Evolutionary conservation across 495 filamentous ascomycete species (phyloP), one percentile per base, ranked within the genome.

Genomic region (Aspergillus panamensis): DNA sequence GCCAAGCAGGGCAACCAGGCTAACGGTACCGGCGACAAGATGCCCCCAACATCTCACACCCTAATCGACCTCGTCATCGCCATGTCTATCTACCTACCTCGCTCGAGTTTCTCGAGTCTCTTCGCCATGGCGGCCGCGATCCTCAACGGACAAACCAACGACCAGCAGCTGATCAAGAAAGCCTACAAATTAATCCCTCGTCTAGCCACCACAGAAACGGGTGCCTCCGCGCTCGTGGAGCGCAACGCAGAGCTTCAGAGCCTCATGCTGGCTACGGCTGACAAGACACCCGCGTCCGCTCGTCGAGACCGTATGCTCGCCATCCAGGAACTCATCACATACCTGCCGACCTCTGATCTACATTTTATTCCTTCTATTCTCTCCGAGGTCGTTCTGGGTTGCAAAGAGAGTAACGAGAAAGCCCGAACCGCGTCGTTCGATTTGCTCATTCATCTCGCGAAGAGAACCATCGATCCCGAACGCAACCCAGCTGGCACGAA

Each of bases 111-210:
- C 62, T 75, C 81, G 32, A 79, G 82, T 20, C 83, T 98, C 3
- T 96, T 97, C 73, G 81, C 80, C 56, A 89, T 97, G 58, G 89
- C 93, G 6, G 79, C 90, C 0, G 77, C 87, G 12, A 87, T 96
- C 50, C 82, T 97, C 54, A 84, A 86, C 62, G 86, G 84, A 61
- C 65, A 61, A 55, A 71, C 68, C 31, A 66, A 43, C 13, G 95
- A 97, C 60, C 88, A 94, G 25, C 93, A 97, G 66, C 79, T 98
- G n/a, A 91, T 97, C 70, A 98, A 98, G 83, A 98, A 98, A 74
- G 93, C 94, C 3, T 98, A 97, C 79, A 97, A 97, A 72, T 79
- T 98, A 48, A 91, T 98, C 53, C 93, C 94, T 8, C 84, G 93
- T 31, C 82, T 98, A 43, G 87, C 89, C 3, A 84, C 88, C 31